Base-by-base conservation (phyloP, 2,329 filamentous ascomycete species). In the Paramyrothecium sp. region DNA sequence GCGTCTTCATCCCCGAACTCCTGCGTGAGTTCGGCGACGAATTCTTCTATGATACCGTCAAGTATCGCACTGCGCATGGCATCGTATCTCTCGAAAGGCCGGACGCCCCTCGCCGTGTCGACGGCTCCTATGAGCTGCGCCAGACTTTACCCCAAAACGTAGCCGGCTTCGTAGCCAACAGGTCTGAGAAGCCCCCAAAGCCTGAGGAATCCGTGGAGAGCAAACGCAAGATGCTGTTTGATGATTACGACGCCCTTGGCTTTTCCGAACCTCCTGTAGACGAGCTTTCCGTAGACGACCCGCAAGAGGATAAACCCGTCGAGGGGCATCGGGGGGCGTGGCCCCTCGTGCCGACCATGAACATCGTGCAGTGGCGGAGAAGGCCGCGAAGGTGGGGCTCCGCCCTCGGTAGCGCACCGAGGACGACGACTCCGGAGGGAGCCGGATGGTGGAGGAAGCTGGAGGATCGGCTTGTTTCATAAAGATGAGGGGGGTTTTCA, bases 21-120 rank as follows among this genome's bases (percentile, higher is more conserved):
- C 38, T 76, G 22, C 56, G 57, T 22, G 72, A 75, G 38, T 74
- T 73, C 30, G 54, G 58, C 33, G 68, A 72, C 38, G 38, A 44
- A 44, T 75, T 75, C 63, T 61, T 76, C 46, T 67, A 60, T 19
- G 56, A 59, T 11, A 53, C 65, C 51, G 44, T 75, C 44, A 57
- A 56, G 17, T 75, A 75, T 59, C 71, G 71, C 48, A 71, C 68
- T 3, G 60, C 64, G 4, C 69, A 73, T 44, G 73, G 72, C 46
- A 19, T 61, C 33, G 65, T 74, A 47, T 44, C 52, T 3, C 58
- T 75, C 17, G 13, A 57, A 10, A 65, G 69, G 7, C 58, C 65
- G 26, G 58, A 66, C 17, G 58, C 60, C 19, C 38, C 55, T 2
- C 56, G 30, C 11, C 63, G 67, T 17, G 67, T 65, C 55, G 54